A percentile compares a stretch with the other conserved stretches of the same genome.
phyloP scores from a whole-genome alignment of 2,329 filamentous ascomycete species.

The Fusarium piperis region DNA sequence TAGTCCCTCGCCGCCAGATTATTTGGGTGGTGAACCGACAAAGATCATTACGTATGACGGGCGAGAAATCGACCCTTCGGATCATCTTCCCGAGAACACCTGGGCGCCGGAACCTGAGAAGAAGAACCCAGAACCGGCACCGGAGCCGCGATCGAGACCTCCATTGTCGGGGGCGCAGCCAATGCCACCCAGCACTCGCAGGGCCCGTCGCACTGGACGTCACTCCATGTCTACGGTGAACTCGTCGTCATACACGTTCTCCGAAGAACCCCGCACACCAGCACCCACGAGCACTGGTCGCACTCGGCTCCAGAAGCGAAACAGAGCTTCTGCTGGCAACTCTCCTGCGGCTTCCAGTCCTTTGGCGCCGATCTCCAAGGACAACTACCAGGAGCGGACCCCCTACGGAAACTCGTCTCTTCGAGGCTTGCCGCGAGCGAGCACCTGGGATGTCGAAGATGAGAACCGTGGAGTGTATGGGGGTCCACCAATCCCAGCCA shows the following conservation, averaged over 20 bases:
- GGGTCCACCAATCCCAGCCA: slow-evolving; percentile 73
- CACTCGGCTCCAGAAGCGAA: slow-evolving; percentile 73
- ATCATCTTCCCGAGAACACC: slow-evolving; percentile 79
- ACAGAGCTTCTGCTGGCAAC: slow-evolving; percentile 53
- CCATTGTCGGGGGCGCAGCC: slow-evolving; percentile 64
- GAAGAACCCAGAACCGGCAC: slow-evolving; percentile 43
- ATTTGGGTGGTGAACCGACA: slow-evolving; percentile 61
- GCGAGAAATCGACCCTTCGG: slow-evolving; percentile 80
- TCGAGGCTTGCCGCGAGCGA: slow-evolving; percentile 54
- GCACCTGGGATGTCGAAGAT: slow-evolving; percentile 63
- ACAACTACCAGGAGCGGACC: slow-evolving; percentile 59
- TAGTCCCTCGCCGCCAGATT: slow-evolving; percentile 49
- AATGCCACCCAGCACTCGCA: slow-evolving; percentile 60
- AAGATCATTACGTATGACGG: slow-evolving; percentile 82
- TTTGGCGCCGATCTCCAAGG: slow-evolving; percentile 62
- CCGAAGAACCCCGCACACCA: slow-evolving; percentile 47
- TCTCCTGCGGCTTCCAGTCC: slow-evolving; percentile 57
- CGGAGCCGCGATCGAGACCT: slow-evolving; percentile 53
- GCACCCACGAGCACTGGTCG: slow-evolving; percentile 54
- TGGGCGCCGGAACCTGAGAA: slow-evolving; percentile 82
- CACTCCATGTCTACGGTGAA: slow-evolving; percentile 56
- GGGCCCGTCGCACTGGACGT: slow-evolving; percentile 61
- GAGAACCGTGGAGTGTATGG: slow-evolving; percentile 61
- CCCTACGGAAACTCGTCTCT: slow-evolving; percentile 45
- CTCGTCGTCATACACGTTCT: slow-evolving; percentile 42